Conservation (phyloP, 164 flowering plant species). For the Euptelea pleiosperma region DNA sequence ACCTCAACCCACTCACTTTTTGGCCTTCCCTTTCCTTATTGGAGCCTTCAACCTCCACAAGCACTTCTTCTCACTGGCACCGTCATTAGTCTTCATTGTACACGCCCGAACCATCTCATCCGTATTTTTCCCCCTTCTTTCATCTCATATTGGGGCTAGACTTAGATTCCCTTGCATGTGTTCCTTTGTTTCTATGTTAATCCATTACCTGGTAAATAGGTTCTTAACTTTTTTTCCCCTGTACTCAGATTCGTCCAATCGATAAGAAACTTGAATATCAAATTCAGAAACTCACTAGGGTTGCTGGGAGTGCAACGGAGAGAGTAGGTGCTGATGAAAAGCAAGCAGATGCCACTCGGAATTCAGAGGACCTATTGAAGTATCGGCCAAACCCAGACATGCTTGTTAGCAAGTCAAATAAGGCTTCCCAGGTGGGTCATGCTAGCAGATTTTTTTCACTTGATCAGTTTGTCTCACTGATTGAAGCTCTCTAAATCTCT, state of each 20-base stretch:
- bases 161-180: too few species aligned
- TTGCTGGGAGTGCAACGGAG: conserved; percentile 25
- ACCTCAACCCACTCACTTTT: too few species aligned
- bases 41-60: too few species aligned
- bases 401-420: conserved; percentile 48
- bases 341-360: conserved; percentile 27
- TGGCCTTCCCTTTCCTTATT: too few species aligned
- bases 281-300: conserved; percentile 68
- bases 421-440: conserved; percentile 41
- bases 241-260: conserved; percentile 84
- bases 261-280: conserved; percentile 85
- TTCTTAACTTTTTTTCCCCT: too few species aligned
- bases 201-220: too few species aligned
- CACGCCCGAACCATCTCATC: too few species aligned
- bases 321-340: conserved; percentile 30
- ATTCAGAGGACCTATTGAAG: conserved; percentile 52
- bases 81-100: too few species aligned
- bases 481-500: not conserved
- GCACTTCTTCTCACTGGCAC: too few species aligned
- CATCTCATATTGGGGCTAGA: too few species aligned
- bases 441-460: conserved; percentile 1
- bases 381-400: conserved; percentile 82
- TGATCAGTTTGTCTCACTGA: not conserved
- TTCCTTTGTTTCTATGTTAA: too few species aligned
- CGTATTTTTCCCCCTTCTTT: too few species aligned